Conservation (phyloP, 306 rosid species). For the Corylus americana region DNA sequence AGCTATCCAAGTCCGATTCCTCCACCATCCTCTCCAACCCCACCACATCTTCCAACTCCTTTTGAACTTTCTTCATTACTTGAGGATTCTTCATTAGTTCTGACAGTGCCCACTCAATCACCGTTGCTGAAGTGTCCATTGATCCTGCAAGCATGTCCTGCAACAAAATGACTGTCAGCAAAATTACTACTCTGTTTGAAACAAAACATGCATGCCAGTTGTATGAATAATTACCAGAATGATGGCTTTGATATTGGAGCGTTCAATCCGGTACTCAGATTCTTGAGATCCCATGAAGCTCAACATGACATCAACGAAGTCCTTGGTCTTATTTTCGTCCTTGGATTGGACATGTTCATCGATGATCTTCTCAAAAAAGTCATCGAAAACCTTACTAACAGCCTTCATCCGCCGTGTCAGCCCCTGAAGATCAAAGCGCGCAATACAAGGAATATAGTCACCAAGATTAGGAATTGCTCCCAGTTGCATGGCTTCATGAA, state of each 20-base stretch:
- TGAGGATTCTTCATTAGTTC: constrained; percentile 55
- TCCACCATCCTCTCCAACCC: constrained; percentile 57
- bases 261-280: constrained; percentile 53
- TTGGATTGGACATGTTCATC: constrained; percentile 53
- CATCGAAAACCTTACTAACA: constrained; percentile 45
- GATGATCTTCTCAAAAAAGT: constrained; percentile 57
- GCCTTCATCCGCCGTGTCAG: constrained; percentile 45
- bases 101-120: constrained; percentile 53
- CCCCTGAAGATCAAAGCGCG: too few species aligned
- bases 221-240: constrained; percentile 39
- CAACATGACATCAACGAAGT: constrained; percentile 69
- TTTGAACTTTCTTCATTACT: constrained; percentile 59
- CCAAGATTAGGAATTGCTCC: too few species aligned
- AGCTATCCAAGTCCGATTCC: constrained; percentile 52
- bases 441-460: too few species aligned
- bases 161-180: neutral
- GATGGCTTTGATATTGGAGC: constrained; percentile 60
- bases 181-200: neutral
- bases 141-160: constrained; percentile 59
- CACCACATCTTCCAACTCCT: constrained; percentile 49
- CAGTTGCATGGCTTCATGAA: too few species aligned
- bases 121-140: constrained; percentile 56
- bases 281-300: constrained; percentile 43
- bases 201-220: neutral
- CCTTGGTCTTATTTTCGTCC: constrained; percentile 38